Conservation (phyloP, 1,139 yeast genomes). For the Debaryomyces coudertii region DNA sequence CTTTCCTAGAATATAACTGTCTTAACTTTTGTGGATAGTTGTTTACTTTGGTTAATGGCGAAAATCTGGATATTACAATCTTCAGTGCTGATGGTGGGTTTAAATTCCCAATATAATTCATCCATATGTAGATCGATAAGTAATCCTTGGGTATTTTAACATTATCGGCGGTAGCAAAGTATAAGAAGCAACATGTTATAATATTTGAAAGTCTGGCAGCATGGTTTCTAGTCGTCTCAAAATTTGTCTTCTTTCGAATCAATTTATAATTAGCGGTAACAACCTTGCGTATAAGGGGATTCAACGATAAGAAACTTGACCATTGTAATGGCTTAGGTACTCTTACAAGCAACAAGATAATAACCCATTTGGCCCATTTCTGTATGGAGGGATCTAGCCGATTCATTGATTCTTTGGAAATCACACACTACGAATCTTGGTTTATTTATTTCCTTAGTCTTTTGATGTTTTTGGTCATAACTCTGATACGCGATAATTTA, state of each 20-base stretch:
- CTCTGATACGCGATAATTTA: constrained; percentile 1
- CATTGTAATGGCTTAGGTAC: constrained; percentile 32
- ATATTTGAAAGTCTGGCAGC: constrained; percentile 30
- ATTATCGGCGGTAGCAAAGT: constrained; percentile 34
- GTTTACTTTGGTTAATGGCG: constrained; percentile 14
- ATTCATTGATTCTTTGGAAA: background rate
- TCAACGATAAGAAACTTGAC: constrained; percentile 38
- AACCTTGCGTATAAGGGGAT: constrained; percentile 31
- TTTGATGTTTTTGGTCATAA: background rate
- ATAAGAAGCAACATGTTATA: constrained; percentile 32
- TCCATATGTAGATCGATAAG: constrained; percentile 37
- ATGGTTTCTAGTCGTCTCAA: background rate
- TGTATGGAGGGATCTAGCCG: constrained; percentile 1
- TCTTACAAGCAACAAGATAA: constrained; percentile 28
- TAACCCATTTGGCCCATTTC: constrained; percentile 38
- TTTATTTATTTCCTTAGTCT: background rate
- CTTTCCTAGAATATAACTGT: constrained; percentile 35
- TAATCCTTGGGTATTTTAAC: constrained; percentile 43
- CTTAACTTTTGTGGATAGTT: background rate
- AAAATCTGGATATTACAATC: constrained; percentile 31
- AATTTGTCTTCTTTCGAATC: background rate
- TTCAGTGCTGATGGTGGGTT: constrained; percentile 40
- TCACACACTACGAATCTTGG: background rate
- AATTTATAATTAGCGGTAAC: background rate
- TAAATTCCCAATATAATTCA: constrained; percentile 36